Base-by-base conservation (phyloP, 148 eudicot genomes). In the Vaccinium corymbosum region DNA sequence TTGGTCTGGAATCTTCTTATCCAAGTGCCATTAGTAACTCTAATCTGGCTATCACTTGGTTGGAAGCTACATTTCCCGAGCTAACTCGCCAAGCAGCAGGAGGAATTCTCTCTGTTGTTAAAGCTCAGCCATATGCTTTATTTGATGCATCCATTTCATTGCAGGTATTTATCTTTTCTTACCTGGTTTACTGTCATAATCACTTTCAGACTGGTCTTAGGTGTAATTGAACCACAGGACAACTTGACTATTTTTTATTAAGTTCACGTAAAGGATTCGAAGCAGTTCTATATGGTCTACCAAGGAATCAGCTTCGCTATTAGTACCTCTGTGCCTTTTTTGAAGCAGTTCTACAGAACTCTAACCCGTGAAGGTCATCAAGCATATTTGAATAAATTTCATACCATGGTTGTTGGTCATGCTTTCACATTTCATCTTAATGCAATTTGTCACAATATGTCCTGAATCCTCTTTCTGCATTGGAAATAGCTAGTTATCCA, bases 41-140 rank as follows among this genome's bases (percentile, higher is more conserved):
- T 55, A 90, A 78, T 74, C 82, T 90, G 86, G 99, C 98, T 71
- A 92, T 97, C 83, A 90, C 94, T 83, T 97, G 99, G 99, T 88
- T 97, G 86, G 99, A 94, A 89, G 92, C 95, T n/a, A 92, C 97
- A 83, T 97, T 97, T 88, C 95, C 98, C 14, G 97, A 93, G 81
- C 86, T 97, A 81, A 86, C 80, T 81, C 89, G 80, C 75, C 90
- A 89, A 83, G 88, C 87, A 84, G 88, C 81, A 78, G 92, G 90
- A 55, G 93, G 87, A 87, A 88, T 87, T 80, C 80, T 85, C 7
- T 85, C 85, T 78, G 90, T 89, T 70, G 90, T 92, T 78, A 92
- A 90, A 90, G 94, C 99, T 81, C 97, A 89, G 78, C 92, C 95
- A 75, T 90, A 86, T 88, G 94, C 91, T 86, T 32, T 92, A 80